Evolutionary conservation across 2,329 filamentous ascomycete genomes (phyloP), one percentile per base, ranked within the genome.

Genomic region (Atkinsonella hypoxylon): DNA sequence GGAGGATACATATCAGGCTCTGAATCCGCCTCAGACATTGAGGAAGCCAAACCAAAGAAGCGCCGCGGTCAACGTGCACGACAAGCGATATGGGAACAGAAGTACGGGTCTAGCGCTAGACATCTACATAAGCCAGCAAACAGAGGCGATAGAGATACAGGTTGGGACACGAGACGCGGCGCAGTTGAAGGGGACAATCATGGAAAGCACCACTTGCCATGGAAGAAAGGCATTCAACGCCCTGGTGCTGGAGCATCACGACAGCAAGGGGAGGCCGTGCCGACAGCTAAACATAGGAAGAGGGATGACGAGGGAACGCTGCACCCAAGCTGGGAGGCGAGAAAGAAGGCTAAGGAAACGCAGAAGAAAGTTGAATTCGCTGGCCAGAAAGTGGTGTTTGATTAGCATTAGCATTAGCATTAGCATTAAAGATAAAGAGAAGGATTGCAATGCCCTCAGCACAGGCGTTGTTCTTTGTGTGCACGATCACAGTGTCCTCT

Each of bases 11-110:
- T 87, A 59, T 89, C 85, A 2, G 86, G 85, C 45, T 87, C 83
- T 9, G 85, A 87, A 57, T 80, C 77, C 0, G 78, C 77, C 7
- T 85, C 83, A 0, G 83, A 86, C 55, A 70, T 87, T 20, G 85
- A 89, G 48, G 65, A 74, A 2, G 78, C 77, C 6, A 72, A 72
- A 1, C 67, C 74, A 0, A 79, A 80, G 58, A 90, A 89, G 67
- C 90, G 91, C 59, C 76, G 85, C 20, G 87, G 87, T 3, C 87
- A 94, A 67, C 77, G 82, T 42, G 85, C 84, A n/a, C 79, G 87
- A 9, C 85, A 87, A 62, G 79, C 82, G 22, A 85, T 93, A 52
- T 86, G 82, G 72, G 87, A 91, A 70, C 83, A 87, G 69, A 91
- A 90, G 62, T 91, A 76, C 63, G 86, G 86, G 47, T 72, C 75